Conservation (phyloP, 495 filamentous ascomycete genomes). For the Letharia columbiana region DNA sequence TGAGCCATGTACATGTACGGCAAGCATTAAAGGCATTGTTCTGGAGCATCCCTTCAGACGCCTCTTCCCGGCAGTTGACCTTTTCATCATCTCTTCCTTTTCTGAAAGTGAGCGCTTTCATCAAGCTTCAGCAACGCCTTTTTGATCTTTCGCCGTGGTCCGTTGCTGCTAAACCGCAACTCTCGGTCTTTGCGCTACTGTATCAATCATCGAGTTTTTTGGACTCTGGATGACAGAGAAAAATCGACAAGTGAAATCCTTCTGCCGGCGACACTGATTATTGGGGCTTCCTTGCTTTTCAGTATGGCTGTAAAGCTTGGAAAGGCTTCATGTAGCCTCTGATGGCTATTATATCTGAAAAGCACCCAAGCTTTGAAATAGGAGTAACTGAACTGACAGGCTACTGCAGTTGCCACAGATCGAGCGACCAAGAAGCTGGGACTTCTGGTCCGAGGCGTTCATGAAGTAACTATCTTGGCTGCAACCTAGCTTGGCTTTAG, state of each 20-base stretch:
- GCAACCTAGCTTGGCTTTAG: no score
- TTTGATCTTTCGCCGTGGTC: neutral
- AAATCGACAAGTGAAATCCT: neutral
- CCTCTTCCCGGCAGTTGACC: neutral
- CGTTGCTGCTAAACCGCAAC: neutral
- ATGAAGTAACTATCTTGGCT: no score
- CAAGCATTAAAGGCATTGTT: neutral
- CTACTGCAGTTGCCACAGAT: neutral
- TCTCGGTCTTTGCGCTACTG: neutral
- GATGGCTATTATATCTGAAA: neutral
- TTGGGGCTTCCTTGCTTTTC: neutral
- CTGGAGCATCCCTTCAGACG: neutral
- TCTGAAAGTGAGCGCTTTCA: neutral
- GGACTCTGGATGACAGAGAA: neutral
- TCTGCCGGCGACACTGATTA: neutral
- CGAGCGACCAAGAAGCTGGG: neutral
- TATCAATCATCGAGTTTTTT: neutral
- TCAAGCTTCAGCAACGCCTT: neutral
- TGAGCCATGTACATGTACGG: constrained; percentile 9
- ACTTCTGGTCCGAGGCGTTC: neutral
- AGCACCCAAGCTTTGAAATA: neutral
- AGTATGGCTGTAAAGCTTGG: neutral
- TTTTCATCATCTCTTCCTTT: neutral
- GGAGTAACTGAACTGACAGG: neutral
- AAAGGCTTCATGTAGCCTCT: neutral